A percentile compares a stretch with the other conserved stretches of the same genome.
Conservation (phyloP, 73 alveolate genomes). For the Tetrahymena borealis region DNA sequence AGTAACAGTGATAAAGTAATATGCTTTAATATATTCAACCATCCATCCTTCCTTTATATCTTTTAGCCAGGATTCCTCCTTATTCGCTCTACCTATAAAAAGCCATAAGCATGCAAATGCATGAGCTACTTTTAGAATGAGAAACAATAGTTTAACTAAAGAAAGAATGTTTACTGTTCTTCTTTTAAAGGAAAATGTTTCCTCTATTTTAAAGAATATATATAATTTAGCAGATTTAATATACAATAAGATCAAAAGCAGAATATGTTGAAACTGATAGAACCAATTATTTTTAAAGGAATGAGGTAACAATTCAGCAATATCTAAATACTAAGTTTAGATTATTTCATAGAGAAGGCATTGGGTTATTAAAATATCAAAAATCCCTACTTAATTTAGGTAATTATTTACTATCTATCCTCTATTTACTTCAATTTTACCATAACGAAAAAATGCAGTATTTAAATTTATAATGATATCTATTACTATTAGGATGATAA, state of each 20-base stretch:
- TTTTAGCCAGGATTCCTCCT: not conserved
- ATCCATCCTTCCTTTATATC: not conserved
- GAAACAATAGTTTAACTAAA: not conserved
- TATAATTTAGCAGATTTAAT: not conserved
- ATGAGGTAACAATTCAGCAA: not conserved
- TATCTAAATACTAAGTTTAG: not conserved
- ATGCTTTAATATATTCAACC: constrained; percentile 3
- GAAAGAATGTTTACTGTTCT: not conserved
- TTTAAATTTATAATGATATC: not conserved
- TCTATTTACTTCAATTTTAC: not conserved
- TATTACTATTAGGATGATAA: not conserved
- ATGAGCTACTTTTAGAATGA: not conserved
- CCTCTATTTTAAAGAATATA: not conserved
- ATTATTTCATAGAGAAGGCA: not conserved
- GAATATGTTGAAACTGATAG: not conserved
- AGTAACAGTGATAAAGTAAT: constrained; percentile 26
- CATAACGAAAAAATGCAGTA: not conserved
- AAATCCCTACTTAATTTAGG: not conserved
- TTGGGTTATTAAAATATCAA: not conserved
- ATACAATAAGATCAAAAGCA: not conserved
- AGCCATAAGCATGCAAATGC: not conserved
- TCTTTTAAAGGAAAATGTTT: not conserved
- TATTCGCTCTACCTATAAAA: not conserved
- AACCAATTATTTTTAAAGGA: not conserved
- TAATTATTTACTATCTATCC: not conserved